These are phyloP conservation scores for Salix purpurea DNA, from an alignment of 345 rosid genomes.

Conservation along the genomic window DNA sequence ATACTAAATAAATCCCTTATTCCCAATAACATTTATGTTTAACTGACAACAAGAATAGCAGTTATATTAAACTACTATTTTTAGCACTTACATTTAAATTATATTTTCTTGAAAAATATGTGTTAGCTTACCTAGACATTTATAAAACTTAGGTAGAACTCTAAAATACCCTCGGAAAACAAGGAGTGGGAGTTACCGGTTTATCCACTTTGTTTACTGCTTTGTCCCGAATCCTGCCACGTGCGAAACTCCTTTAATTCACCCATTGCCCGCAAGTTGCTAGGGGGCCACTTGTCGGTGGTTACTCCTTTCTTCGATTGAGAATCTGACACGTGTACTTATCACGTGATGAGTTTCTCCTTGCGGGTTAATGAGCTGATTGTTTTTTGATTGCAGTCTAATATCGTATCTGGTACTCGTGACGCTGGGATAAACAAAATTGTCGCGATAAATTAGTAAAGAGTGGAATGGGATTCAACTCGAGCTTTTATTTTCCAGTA, in stretches of 20 bases:
- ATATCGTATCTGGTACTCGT: neutral
- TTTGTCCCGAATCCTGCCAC: constrained; percentile 40
- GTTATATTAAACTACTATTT: too few relatives aligned
- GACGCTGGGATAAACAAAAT: neutral
- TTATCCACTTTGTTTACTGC: constrained; percentile 32
- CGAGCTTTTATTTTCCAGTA: neutral
- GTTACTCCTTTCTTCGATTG: neutral
- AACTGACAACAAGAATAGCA: too few relatives aligned
- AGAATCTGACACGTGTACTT: neutral
- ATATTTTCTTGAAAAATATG: too few relatives aligned
- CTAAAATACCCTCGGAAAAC: neutral
- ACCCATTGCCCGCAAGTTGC: constrained; percentile 11
- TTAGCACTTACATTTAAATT: too few relatives aligned
- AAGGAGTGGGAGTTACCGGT: constrained; percentile 25
- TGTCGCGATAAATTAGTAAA: neutral
- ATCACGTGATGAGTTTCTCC: constrained; percentile 1
- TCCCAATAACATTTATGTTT: too few relatives aligned
- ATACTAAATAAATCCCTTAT: too few relatives aligned
- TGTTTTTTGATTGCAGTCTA: neutral
- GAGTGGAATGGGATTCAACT: neutral
- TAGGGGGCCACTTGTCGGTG: constrained; percentile 21
- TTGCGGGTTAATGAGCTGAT: neutral
- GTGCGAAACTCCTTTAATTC: constrained; percentile 33
- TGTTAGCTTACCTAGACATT: too few relatives aligned
- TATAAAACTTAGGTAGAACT: too few relatives aligned